Evolutionary conservation across 768 basidiomycete genomes (phyloP).

Genomic region (Boletus subcaerulescens): DNA sequence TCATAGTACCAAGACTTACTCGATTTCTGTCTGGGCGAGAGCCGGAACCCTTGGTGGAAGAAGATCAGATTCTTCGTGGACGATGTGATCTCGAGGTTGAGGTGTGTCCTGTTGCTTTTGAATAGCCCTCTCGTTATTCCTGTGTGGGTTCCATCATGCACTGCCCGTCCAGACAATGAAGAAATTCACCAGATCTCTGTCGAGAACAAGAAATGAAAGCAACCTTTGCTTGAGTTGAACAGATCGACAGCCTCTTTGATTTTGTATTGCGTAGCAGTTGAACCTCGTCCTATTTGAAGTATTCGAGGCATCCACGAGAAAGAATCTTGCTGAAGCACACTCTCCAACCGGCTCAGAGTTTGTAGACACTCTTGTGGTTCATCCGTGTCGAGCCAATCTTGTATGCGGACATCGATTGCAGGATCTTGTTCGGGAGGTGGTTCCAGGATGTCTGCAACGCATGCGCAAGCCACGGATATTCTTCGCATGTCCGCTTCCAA

Average conservation of each 20-base stretch:
- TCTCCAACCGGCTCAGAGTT: neutral
- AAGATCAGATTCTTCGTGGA: neutral
- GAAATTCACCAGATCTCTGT: neutral
- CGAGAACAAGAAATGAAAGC: neutral
- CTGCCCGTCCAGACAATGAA: neutral
- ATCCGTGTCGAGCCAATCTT: neutral
- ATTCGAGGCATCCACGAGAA: neutral
- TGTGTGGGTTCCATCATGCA: neutral
- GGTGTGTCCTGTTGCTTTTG: neutral
- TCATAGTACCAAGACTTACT: neutral
- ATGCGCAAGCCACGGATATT: slow-evolving; percentile 4
- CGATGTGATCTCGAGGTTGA: neutral
- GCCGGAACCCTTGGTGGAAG: too few species aligned
- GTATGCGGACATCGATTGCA: neutral
- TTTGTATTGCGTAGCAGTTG: neutral
- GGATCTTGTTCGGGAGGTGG: neutral
- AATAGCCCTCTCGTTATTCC: neutral
- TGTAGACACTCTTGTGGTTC: neutral
- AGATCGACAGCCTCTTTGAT: slow-evolving; percentile 1
- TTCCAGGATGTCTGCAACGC: neutral
- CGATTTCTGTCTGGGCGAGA: neutral
- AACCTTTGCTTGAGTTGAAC: neutral
- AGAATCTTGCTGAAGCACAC: neutral
- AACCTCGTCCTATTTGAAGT: neutral
- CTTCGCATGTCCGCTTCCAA: slow-evolving; percentile 5